Evolutionary conservation across 2,329 filamentous ascomycete genomes (phyloP).

Genomic region (Fusarium nematophilum): DNA sequence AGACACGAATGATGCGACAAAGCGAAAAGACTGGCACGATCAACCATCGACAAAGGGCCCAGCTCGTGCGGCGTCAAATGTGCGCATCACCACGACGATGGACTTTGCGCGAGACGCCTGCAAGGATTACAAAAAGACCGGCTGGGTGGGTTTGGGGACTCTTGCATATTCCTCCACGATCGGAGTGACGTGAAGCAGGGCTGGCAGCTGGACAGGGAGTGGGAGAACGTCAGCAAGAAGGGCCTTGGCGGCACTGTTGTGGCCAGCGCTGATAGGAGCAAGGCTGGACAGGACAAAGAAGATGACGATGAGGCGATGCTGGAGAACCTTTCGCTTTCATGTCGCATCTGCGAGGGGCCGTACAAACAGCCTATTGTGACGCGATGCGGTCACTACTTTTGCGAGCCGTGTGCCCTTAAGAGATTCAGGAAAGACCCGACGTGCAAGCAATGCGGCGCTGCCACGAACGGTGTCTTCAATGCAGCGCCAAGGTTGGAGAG

Average conservation of each 20-base stretch:
- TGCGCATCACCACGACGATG: constrained; percentile 87
- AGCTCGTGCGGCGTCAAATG: constrained; percentile 85
- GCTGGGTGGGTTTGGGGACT: constrained; percentile 50
- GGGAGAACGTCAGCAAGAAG: constrained; percentile 81
- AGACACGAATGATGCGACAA: constrained; percentile 87
- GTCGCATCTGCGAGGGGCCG: constrained; percentile 81
- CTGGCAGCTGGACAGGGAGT: constrained; percentile 93
- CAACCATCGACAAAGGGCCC: constrained; percentile 80
- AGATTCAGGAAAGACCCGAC: constrained; percentile 86
- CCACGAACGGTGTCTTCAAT: constrained; percentile 90
- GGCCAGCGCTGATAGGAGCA: constrained; percentile 61
- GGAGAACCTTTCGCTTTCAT: constrained; percentile 86
- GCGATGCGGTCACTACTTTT: constrained; percentile 96
- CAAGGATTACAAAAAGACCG: constrained; percentile 83
- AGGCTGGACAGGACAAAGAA: too few relatives aligned
- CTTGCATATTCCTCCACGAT: constrained; percentile 81
- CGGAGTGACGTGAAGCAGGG: constrained; percentile 86
- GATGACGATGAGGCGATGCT: constrained; percentile 69
- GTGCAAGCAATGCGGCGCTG: constrained; percentile 85
- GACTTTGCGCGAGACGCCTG: constrained; percentile 93
- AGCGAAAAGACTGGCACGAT: constrained; percentile 88
- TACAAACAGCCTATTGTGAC: constrained; percentile 86
- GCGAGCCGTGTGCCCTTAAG: constrained; percentile 85
- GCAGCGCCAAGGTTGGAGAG: constrained; percentile 83
- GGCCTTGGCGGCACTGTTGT: constrained; percentile 69